A percentile compares a stretch with the other conserved stretches of the same genome.
Conservation (phyloP, 306 rosid species). For the Leucaena leucocephala region DNA sequence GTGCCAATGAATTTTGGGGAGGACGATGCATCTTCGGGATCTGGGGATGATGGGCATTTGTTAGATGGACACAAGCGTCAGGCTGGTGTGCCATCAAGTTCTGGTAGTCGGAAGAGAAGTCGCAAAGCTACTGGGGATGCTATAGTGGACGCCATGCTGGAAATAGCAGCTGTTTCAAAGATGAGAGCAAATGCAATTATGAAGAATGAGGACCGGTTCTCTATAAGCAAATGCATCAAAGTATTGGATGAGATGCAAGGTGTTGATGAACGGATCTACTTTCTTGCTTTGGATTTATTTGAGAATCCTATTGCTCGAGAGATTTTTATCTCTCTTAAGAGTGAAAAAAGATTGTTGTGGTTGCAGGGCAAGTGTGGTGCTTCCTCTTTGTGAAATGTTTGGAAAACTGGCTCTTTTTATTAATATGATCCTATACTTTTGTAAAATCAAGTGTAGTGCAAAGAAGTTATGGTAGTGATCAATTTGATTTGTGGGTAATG, state of each 20-base stretch:
- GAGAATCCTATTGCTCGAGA: slow-evolving; percentile 76
- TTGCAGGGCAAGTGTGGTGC: slow-evolving; percentile 69
- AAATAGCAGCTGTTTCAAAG: slow-evolving; percentile 86
- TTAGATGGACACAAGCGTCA: slow-evolving; percentile 77
- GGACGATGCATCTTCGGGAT: slow-evolving; percentile 85
- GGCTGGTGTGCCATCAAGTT: slow-evolving; percentile 55
- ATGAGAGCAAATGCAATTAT: slow-evolving; percentile 76
- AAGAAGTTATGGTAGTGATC: slow-evolving; percentile 41
- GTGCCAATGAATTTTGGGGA: slow-evolving; percentile 62
- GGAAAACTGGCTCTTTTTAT: slow-evolving; percentile 35
- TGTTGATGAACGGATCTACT: slow-evolving; percentile 72
- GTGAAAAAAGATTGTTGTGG: slow-evolving; percentile 70
- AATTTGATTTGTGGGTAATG: slow-evolving; percentile 37
- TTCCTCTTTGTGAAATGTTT: slow-evolving; percentile 51
- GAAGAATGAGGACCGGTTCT: slow-evolving; percentile 78
- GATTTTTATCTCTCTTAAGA: slow-evolving; percentile 75
- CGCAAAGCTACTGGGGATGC: slow-evolving; percentile 86
- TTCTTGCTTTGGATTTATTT: slow-evolving; percentile 84
- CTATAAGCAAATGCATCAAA: slow-evolving; percentile 81
- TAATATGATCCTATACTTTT: slow-evolving; percentile 27
- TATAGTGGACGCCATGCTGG: slow-evolving; percentile 87
- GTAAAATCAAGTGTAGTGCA: slow-evolving; percentile 45
- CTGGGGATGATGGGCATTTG: slow-evolving; percentile 70
- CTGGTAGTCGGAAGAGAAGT: slow-evolving; percentile 75
- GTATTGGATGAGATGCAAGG: slow-evolving; percentile 80